A percentile compares a stretch with the other conserved stretches of the same genome.
These are phyloP conservation scores for Clonostachys rosea DNA, from an alignment of 2,329 filamentous ascomycete species.

Conservation along the genomic window DNA sequence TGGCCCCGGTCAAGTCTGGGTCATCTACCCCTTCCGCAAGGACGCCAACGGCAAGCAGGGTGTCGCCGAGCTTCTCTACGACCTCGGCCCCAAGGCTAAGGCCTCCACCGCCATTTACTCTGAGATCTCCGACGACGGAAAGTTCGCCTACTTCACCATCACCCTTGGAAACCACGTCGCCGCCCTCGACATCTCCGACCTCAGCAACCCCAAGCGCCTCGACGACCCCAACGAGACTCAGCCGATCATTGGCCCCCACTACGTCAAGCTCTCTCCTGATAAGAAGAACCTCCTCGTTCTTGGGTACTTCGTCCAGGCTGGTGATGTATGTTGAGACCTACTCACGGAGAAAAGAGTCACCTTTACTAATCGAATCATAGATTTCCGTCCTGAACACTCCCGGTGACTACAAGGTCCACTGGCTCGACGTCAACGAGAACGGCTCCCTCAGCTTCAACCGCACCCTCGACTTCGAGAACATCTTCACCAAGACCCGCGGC, in stretches of 20 bases:
- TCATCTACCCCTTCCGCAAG: slow-evolving; percentile 58
- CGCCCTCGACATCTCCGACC: slow-evolving; percentile 55
- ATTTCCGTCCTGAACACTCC: slow-evolving; percentile 58
- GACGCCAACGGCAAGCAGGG: slow-evolving; percentile 51
- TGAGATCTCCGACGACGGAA: slow-evolving; percentile 54
- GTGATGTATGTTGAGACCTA: slow-evolving; percentile 27
- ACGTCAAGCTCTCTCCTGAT: slow-evolving; percentile 59
- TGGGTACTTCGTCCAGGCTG: slow-evolving; percentile 63
- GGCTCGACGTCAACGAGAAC: slow-evolving; percentile 52
- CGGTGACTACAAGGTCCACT: slow-evolving; percentile 57
- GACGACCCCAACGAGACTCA: slow-evolving; percentile 55
- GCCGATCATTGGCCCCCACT: slow-evolving; percentile 57
- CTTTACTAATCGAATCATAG: slow-evolving; percentile 5
- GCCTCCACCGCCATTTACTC: slow-evolving; percentile 56
- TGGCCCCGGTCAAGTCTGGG: slow-evolving; percentile 55
- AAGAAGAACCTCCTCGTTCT: slow-evolving; percentile 60
- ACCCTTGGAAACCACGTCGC: slow-evolving; percentile 59
- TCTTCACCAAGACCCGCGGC: slow-evolving; percentile 42
- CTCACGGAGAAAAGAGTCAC: neutral
- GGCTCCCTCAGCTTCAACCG: slow-evolving; percentile 56
- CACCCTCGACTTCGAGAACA: slow-evolving; percentile 48
- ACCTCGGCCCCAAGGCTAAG: slow-evolving; percentile 51
- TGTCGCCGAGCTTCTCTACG: slow-evolving; percentile 51
- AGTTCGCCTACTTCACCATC: slow-evolving; percentile 53
- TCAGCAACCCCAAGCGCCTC: slow-evolving; percentile 55